These are phyloP conservation scores for Rubus idaeus DNA, from an alignment of 306 rosid genomes.

Conservation along the genomic window DNA sequence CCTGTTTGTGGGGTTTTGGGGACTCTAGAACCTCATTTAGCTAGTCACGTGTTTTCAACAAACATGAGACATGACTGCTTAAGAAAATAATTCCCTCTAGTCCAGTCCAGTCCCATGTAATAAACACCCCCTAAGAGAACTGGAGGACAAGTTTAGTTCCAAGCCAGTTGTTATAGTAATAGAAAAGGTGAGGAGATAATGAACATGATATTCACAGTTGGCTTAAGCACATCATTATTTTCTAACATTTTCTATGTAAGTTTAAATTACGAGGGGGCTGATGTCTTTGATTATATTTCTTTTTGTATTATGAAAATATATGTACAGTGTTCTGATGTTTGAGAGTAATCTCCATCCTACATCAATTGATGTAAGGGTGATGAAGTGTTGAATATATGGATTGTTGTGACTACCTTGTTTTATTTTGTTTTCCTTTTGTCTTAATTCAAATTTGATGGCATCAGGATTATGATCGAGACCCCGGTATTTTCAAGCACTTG, in stretches of 20 bases:
- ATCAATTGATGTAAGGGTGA: background rate
- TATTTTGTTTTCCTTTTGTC: background rate
- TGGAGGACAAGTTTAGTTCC: slow-evolving; percentile 57
- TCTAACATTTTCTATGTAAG: background rate
- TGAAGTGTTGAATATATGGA: background rate
- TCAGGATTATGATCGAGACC: slow-evolving; percentile 93
- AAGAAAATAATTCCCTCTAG: too few species aligned
- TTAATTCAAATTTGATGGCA: slow-evolving; percentile 7
- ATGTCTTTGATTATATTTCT: background rate
- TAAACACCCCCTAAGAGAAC: slow-evolving; percentile 16
- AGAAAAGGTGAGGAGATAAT: slow-evolving; percentile 63
- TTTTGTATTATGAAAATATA: too few species aligned
- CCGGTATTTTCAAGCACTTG: slow-evolving; percentile 49
- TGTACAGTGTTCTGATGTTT: background rate
- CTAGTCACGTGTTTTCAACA: too few species aligned
- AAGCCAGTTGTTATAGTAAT: slow-evolving; percentile 66
- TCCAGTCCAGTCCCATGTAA: too few species aligned
- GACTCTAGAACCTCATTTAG: too few species aligned
- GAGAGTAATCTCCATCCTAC: background rate
- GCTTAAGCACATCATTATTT: background rate
- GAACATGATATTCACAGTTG: background rate
- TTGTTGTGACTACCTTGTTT: slow-evolving; percentile 3
- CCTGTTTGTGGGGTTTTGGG: too few species aligned
- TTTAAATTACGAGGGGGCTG: background rate
- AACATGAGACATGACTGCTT: too few species aligned